phyloP scores from a whole-genome alignment of 331 rosid species.

The Telfairia occidentalis region DNA sequence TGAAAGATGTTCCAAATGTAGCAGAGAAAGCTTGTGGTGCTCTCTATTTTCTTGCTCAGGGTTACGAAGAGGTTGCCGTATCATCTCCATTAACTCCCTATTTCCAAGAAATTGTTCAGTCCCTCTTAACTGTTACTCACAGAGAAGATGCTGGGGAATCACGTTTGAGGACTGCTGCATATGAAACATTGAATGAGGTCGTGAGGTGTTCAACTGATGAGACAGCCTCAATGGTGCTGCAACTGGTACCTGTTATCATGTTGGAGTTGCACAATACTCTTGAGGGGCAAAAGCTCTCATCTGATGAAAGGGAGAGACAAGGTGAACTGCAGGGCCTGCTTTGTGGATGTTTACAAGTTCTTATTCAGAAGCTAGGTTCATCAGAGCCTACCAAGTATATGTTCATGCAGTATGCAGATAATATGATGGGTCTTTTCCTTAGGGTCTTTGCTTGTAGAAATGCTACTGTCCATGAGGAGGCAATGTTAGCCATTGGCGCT shows the following conservation, averaged over 20 bases:
- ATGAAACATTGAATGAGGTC: slow-evolving; percentile 72
- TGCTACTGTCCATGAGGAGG: slow-evolving; percentile 90
- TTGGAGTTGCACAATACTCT: slow-evolving; percentile 66
- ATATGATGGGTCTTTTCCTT: slow-evolving; percentile 64
- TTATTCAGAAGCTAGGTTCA: slow-evolving; percentile 78
- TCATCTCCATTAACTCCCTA: slow-evolving; percentile 58
- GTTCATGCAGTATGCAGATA: slow-evolving; percentile 67
- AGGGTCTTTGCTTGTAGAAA: slow-evolving; percentile 74
- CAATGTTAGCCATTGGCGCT: slow-evolving; percentile 90
- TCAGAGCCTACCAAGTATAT: slow-evolving; percentile 55
- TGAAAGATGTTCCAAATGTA: slow-evolving; percentile 82
- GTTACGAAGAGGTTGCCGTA: slow-evolving; percentile 58
- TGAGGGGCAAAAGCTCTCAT: slow-evolving; percentile 59
- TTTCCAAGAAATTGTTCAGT: slow-evolving; percentile 62
- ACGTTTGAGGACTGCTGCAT: slow-evolving; percentile 65
- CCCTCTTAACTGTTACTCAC: slow-evolving; percentile 63
- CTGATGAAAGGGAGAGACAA: slow-evolving; percentile 66
- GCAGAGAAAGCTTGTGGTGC: slow-evolving; percentile 96
- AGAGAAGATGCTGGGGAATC: slow-evolving; percentile 80
- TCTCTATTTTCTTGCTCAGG: slow-evolving; percentile 77
- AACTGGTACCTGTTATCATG: slow-evolving; percentile 63
- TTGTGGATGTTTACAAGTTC: slow-evolving; percentile 79
- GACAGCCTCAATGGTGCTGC: slow-evolving; percentile 62
- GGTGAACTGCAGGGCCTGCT: slow-evolving; percentile 74
- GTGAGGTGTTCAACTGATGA: slow-evolving; percentile 79